Conservation (phyloP, 306 rosid species). For the Fragaria ananassa region DNA sequence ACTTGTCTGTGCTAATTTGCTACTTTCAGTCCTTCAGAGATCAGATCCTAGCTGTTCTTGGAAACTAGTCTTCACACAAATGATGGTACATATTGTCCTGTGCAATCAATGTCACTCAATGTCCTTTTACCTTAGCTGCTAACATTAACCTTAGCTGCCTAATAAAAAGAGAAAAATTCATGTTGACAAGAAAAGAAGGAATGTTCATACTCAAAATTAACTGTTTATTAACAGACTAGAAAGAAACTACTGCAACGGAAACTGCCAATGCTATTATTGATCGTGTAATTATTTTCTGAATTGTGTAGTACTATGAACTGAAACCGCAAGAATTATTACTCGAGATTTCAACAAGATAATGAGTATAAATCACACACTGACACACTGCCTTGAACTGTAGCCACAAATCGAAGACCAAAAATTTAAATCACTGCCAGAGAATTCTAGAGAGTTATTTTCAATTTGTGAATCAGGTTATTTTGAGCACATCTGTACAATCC, state of each 20-base stretch:
- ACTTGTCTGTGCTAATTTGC: not conserved
- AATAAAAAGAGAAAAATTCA: not conserved
- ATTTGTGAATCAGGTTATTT: conserved; percentile 1
- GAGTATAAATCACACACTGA: conserved; percentile 3
- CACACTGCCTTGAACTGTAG: not conserved
- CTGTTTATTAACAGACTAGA: not conserved
- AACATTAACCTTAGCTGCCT: not conserved
- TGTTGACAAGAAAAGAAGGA: not conserved
- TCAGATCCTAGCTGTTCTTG: not conserved
- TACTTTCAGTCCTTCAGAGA: not conserved
- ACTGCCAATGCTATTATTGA: conserved; percentile 1
- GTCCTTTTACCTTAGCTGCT: conserved; percentile 12
- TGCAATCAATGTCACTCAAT: not conserved
- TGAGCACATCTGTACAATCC: not conserved
- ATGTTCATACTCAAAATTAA: not conserved
- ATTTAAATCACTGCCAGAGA: not conserved
- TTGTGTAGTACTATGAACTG: not conserved
- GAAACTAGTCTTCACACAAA: conserved; percentile 3
- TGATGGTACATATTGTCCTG: not conserved
- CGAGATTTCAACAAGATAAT: conserved; percentile 8
- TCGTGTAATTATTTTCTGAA: not conserved
- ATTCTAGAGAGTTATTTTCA: not conserved
- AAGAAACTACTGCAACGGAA: not conserved
- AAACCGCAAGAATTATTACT: conserved; percentile 12
- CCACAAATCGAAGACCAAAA: conserved; percentile 13